These are phyloP conservation scores for Podosphaera xanthii DNA, from an alignment of 2,329 filamentous ascomycete genomes.

Conservation along the genomic window DNA sequence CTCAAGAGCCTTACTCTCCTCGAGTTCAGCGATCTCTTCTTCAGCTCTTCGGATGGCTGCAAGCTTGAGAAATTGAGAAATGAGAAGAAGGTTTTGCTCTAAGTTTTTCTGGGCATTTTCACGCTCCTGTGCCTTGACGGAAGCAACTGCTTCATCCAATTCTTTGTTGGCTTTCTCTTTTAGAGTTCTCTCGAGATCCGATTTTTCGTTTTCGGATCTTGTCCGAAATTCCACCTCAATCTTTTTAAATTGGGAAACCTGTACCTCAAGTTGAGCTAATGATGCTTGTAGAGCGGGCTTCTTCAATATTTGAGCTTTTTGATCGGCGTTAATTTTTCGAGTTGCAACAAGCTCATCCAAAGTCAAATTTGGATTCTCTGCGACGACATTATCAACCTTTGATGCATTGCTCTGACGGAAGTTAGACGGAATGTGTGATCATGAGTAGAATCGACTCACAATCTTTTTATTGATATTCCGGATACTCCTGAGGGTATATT, in stretches of 20 bases:
- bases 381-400: constrained; percentile 48
- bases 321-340: constrained; percentile 59
- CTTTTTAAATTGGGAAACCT: constrained; percentile 52
- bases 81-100: constrained; percentile 39
- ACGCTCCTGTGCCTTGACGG: constrained; percentile 26
- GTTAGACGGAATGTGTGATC: constrained; percentile 5
- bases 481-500: constrained; percentile 41
- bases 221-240: constrained; percentile 48
- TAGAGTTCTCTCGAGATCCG: constrained; percentile 34
- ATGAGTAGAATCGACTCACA: constrained; percentile 28
- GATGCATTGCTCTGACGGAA: constrained; percentile 38
- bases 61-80: constrained; percentile 61
- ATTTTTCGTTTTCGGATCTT: constrained; percentile 33
- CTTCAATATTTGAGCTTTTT: constrained; percentile 56
- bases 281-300: constrained; percentile 49
- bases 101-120: constrained; percentile 31
- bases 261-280: constrained; percentile 48
- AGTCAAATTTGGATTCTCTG: constrained; percentile 44
- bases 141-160: constrained; percentile 25
- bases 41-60: constrained; percentile 54
- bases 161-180: constrained; percentile 24
- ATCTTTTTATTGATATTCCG: constrained; percentile 90
- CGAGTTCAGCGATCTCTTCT: constrained; percentile 35
- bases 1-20: constrained; percentile 64
- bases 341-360: constrained; percentile 49